Conservation (phyloP, 2,329 filamentous ascomycete genomes). For the Cytospora piceae region DNA sequence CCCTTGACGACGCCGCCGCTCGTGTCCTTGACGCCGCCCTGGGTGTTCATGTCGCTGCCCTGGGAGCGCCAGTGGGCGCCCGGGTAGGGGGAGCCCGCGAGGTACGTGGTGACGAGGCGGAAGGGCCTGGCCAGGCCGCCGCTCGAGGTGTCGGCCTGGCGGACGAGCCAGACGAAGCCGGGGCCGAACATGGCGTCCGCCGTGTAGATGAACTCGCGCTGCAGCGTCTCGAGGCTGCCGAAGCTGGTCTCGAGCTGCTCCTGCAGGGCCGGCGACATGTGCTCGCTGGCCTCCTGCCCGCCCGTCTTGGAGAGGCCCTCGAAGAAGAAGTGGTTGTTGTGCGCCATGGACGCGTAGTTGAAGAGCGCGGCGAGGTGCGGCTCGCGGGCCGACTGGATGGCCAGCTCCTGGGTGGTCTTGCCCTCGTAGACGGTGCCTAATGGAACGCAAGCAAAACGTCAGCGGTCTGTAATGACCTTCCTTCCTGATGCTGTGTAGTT, state of each 20-base stretch:
- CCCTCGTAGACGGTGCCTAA: conserved; percentile 68
- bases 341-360: conserved; percentile 95
- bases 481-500: not conserved
- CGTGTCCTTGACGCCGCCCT: conserved; percentile 46
- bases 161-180: conserved; percentile 93
- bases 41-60: conserved; percentile 70
- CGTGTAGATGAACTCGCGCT: conserved; percentile 76
- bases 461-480: not conserved
- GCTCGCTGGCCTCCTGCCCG: conserved; percentile 50
- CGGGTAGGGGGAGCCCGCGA: conserved; percentile 86
- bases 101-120: conserved; percentile 84
- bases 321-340: conserved; percentile 91
- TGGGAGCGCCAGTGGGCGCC: conserved; percentile 81
- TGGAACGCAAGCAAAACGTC: conserved; percentile 14
- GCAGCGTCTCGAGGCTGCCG: conserved; percentile 81
- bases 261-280: conserved; percentile 49
- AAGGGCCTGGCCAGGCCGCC: conserved; percentile 44
- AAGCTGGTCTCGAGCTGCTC: conserved; percentile 70
- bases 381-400: conserved; percentile 77
- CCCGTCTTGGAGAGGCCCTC: conserved; percentile 48
- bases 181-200: conserved; percentile 94
- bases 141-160: conserved; percentile 42
- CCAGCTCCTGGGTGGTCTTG: conserved; percentile 66
- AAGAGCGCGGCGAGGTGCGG: conserved; percentile 78
- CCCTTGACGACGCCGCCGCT: conserved; percentile 37